Evolutionary conservation across 2,329 filamentous ascomycete species (phyloP), one percentile per base, ranked within the genome.

Genomic region (Chlorencoelia australis): DNA sequence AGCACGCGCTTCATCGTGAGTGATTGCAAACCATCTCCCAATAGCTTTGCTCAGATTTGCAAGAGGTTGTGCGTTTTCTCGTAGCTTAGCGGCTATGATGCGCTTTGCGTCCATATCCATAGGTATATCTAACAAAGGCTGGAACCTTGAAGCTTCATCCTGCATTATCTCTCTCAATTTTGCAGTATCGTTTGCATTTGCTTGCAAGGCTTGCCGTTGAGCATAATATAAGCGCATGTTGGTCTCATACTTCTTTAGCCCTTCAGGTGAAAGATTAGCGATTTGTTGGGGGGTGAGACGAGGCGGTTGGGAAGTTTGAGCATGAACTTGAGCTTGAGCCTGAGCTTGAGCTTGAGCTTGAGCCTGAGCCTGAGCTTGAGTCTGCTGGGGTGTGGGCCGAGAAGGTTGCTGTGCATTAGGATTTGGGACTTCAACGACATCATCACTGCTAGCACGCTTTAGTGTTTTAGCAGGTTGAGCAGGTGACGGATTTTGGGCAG

Each of bases 401-500:
- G 37, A 33, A n/a, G 43, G 37, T 20, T 42, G 51, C 26, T 48
- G 48, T 8, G 37, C 26, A 38, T 60, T 59, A 6, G 59, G 59
- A 41, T 62, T 57, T 30, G 59, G 59, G 20, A 57, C 48, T 37
- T 67, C 65, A 22, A 60, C 49, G n/a, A 59, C 51, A 47, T 71
- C 67, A 45, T 71, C 66, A 37, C 56, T 58, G 30, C 44, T 59
- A 3, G 60, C 49, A 41, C 67, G 56, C 49, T 65, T 66, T 16
- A 62, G 39, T 21, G 48, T 61, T 43, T 68, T 68, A 40, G 45
- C 15, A 5, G 51, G 43, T 26, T 53, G 52, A 13, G 51, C 45
- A 34, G 56, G 52, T 9, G 56, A 57, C 3, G 54, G 49, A 27
- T 43, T 52, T 30, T 48, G 53, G 34, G 45, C 39, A 9, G 35